A percentile compares a stretch with the other conserved stretches of the same genome.
phyloP scores from a whole-genome alignment of 495 filamentous ascomycete genomes.

The Hypoxylon crocopeplum region DNA sequence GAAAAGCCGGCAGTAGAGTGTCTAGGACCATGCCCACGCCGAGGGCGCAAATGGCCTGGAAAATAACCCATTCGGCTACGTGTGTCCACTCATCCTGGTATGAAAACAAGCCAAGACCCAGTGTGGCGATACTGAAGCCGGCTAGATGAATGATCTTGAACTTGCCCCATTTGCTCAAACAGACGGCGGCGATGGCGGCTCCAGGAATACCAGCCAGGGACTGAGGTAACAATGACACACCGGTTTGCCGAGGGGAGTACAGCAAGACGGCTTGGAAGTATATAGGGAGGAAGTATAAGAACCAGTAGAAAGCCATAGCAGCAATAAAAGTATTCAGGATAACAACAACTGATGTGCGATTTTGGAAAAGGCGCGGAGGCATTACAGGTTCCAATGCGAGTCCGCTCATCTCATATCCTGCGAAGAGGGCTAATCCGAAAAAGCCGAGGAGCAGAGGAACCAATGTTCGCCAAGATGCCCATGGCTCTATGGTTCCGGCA shows the following conservation, averaged over 20 bases:
- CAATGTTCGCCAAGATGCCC: constrained; percentile 38
- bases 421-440: constrained; percentile 34
- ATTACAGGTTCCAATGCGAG: constrained; percentile 30
- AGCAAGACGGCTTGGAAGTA: constrained; percentile 54
- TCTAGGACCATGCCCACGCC: constrained; percentile 44
- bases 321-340: constrained; percentile 26
- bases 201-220: constrained; percentile 40
- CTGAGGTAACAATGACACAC: constrained; percentile 49
- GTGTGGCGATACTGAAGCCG: constrained; percentile 44
- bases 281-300: constrained; percentile 53
- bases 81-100: constrained; percentile 38
- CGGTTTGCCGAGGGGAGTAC: constrained; percentile 22
- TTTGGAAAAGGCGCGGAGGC: constrained; percentile 30
- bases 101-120: constrained; percentile 52
- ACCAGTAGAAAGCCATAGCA: constrained; percentile 37
- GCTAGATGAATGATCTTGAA: constrained; percentile 52
- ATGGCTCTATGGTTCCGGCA: constrained; percentile 29
- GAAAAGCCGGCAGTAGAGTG: constrained; percentile 46
- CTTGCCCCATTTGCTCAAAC: constrained; percentile 47
- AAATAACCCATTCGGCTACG: constrained; percentile 37
- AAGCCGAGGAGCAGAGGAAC: constrained; percentile 40
- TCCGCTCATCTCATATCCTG: constrained; percentile 19
- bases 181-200: constrained; percentile 38
- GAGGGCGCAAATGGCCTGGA: constrained; percentile 28
- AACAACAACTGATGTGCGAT: constrained; percentile 33